Conservation (phyloP, 2,329 filamentous ascomycete species). For the Scytalidium sp. region DNA sequence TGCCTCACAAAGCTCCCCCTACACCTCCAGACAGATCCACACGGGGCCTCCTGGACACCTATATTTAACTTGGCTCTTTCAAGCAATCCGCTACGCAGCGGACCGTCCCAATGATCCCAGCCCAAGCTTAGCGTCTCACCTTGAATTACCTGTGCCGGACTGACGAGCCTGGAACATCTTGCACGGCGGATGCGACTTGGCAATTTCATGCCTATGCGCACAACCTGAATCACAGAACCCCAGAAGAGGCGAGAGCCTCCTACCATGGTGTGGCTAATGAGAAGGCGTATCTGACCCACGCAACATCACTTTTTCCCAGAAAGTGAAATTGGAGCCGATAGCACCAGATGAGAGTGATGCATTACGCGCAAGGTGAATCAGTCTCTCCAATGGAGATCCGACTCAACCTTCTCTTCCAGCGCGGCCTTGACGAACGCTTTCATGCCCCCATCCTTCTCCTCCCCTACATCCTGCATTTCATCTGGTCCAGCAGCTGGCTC, state of each 20-base stretch:
- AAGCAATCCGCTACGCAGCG: background rate
- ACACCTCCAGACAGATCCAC: background rate
- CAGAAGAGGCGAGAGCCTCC: background rate
- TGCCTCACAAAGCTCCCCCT: background rate
- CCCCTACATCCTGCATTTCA: slow-evolving; percentile 27
- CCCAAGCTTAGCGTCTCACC: background rate
- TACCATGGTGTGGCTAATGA: background rate
- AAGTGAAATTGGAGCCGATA: background rate
- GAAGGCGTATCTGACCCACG: background rate
- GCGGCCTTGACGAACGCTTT: slow-evolving; percentile 60
- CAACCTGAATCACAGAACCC: background rate
- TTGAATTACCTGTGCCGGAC: background rate
- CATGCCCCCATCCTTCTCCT: slow-evolving; percentile 47
- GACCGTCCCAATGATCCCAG: background rate
- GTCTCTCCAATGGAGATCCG: slow-evolving; percentile 55
- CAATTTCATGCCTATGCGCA: slow-evolving; percentile 17
- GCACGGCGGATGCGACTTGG: slow-evolving; percentile 6
- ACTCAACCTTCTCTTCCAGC: slow-evolving; percentile 53
- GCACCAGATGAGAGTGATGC: background rate
- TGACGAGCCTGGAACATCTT: background rate
- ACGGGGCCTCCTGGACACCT: background rate
- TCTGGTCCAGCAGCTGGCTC: slow-evolving; percentile 18
- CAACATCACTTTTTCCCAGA: background rate
- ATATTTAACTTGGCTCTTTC: background rate
- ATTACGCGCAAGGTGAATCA: slow-evolving; percentile 12